Base-by-base conservation (phyloP, 352 stramenopile genomes). In the Elongisporangium undulatum region DNA sequence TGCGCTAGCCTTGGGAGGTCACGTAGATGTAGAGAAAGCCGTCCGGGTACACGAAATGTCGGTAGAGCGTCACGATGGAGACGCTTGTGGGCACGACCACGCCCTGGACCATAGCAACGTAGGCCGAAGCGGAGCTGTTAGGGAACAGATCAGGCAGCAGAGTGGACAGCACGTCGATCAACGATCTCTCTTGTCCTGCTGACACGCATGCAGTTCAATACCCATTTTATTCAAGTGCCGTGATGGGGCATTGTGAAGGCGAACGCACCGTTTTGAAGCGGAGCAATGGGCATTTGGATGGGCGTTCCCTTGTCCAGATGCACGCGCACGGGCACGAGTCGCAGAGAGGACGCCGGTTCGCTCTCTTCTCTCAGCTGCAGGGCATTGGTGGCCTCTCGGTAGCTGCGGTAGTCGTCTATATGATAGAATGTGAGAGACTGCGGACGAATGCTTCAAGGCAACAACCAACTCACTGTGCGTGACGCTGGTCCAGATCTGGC, bases 401-500 rank as follows among this genome's bases (percentile, higher is more conserved):
- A 92, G 38, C 71, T 72, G 21, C 77, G 71, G 57, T 71, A 85
- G 51, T 87, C 71, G 63, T 77, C 77, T 83, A 19, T 5, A 58
- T 8, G 4, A 51, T n/a, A n/a, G n/a, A n/a, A n/a, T n/a, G n/a
- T n/a, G n/a, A n/a, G n/a, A 21, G 53, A 17, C 48, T 16, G 53
- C 3, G 38, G 6, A 51, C 20, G 15, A 19, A 6, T n/a, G 39
- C 2, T 15, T 17, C 12, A 41, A 15, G 29, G 1, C 13, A 56
- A 7, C 12, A 59, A 34, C 24, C 22, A 15, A 55, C 74, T 58
- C 66, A 94, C 85, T 92, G n/a, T 80, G 67, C 19, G 74, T 63
- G 60, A 93, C 67, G 58, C 82, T 90, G 34, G 75, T 81, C 83
- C 83, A 94, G 56, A 94, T 92, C 63, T 89, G 80, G 7, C 66